A percentile compares a stretch with the other conserved stretches of the same genome.
Evolutionary conservation across 495 filamentous ascomycete species (phyloP).

Genomic region (Hyaloscypha variabilis): DNA sequence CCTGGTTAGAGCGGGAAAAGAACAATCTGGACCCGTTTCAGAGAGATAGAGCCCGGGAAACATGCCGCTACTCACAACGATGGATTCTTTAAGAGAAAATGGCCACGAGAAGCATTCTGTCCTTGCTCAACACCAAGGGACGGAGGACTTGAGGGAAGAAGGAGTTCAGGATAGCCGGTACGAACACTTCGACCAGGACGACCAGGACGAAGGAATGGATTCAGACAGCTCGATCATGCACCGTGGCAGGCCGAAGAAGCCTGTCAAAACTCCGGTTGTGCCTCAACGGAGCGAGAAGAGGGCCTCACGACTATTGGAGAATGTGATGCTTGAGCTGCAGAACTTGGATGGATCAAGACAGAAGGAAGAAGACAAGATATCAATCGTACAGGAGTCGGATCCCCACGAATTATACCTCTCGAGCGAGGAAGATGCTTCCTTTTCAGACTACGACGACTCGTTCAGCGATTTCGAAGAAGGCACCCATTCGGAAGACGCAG

Average conservation of each 20-base stretch:
- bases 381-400: slow-evolving; percentile 22
- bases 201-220: slow-evolving; percentile 24
- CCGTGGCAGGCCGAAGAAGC: slow-evolving; percentile 17
- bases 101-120: slow-evolving; percentile 2
- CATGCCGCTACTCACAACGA: slow-evolving; percentile 25
- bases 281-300: slow-evolving; percentile 29
- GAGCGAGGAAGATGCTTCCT: slow-evolving; percentile 33
- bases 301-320: slow-evolving; percentile 24
- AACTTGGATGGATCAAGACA: slow-evolving; percentile 21
- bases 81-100: slow-evolving; percentile 16
- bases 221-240: slow-evolving; percentile 27
- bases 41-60: background rate
- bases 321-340: slow-evolving; percentile 26
- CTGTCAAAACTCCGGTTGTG: slow-evolving; percentile 22
- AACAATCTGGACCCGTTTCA: slow-evolving; percentile 13
- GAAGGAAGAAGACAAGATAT: slow-evolving; percentile 12
- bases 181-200: slow-evolving; percentile 24
- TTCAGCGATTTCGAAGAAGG: slow-evolving; percentile 23
- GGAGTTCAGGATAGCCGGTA: slow-evolving; percentile 19
- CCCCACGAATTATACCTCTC: slow-evolving; percentile 33
- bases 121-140: slow-evolving; percentile 10
- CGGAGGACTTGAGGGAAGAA: slow-evolving; percentile 15
- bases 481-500: slow-evolving; percentile 1
- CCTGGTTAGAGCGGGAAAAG: background rate
- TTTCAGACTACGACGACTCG: slow-evolving; percentile 31